A percentile compares a stretch with the other conserved stretches of the same genome.
phyloP scores from a whole-genome alignment of 768 basidiomycete genomes.

The Cantharellus cinnabarinus region DNA sequence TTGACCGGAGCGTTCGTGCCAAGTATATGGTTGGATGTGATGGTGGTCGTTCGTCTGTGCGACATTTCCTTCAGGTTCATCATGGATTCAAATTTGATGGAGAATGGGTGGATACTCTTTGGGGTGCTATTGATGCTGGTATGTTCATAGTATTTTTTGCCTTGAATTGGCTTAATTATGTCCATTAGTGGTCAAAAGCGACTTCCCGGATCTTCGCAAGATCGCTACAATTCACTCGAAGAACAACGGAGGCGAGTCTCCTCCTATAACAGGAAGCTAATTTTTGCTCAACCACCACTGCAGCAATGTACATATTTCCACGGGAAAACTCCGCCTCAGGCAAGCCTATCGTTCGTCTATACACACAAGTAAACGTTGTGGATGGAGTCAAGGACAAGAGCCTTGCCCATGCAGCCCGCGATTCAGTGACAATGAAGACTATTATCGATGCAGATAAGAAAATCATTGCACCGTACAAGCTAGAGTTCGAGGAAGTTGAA shows the following conservation, averaged over 20 bases:
- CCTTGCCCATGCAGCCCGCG: background rate
- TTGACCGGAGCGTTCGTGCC: conserved; percentile 8
- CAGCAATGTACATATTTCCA: conserved; percentile 1
- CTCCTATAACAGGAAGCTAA: no score
- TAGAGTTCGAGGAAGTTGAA: conserved; percentile 8
- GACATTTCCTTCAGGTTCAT: conserved; percentile 11
- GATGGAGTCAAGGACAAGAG: background rate
- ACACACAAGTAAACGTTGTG: background rate
- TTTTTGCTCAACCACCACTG: background rate
- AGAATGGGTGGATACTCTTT: conserved; percentile 11
- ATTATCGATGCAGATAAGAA: conserved; percentile 4
- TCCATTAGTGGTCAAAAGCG: background rate
- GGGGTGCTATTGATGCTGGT: conserved; percentile 11
- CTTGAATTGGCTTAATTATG: background rate
- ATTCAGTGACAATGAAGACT: conserved; percentile 5
- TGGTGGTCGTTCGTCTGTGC: conserved; percentile 11
- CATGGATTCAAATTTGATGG: conserved; percentile 10
- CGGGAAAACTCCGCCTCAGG: background rate
- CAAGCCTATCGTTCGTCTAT: conserved; percentile 1
- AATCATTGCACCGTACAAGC: conserved; percentile 9
- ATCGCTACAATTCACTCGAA: conserved; percentile 1
- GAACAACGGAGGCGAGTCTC: background rate
- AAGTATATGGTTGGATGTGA: conserved; percentile 14
- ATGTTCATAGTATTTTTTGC: background rate
- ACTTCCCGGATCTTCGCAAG: background rate